Evolutionary conservation across 441 rosid species (phyloP).

Genomic region (Arabidopsis hybrid): DNA sequence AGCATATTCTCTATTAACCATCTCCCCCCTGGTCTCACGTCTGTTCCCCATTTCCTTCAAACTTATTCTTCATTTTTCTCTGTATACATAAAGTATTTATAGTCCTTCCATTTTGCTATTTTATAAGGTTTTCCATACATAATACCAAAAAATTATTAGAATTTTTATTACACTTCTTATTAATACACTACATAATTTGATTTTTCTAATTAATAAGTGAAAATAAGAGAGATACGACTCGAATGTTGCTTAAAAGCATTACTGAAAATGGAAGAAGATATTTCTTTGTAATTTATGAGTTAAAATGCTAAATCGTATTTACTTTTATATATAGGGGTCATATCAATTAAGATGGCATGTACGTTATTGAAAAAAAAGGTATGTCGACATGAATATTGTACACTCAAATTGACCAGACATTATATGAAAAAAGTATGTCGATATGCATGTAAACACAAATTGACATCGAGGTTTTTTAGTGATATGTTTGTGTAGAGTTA

Average conservation of each 20-base stretch:
- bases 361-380: background rate
- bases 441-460: background rate
- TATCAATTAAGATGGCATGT: background rate
- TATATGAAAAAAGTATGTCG: background rate
- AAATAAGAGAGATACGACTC: background rate
- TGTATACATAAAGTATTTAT: background rate
- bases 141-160: background rate
- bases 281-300: background rate
- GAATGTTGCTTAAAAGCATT: background rate
- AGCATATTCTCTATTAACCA: conserved; percentile 11
- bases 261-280: background rate
- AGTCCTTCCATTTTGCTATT: background rate
- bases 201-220: background rate
- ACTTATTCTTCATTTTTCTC: background rate
- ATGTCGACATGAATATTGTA: background rate
- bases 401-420: background rate
- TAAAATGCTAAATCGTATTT: background rate
- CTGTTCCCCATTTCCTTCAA: conserved; percentile 31
- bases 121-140: no score
- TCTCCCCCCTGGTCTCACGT: conserved; percentile 28
- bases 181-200: background rate
- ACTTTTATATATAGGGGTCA: background rate
- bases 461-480: background rate
- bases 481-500: background rate
- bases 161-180: background rate